Conservation (phyloP, 169 alveolate species). For the Plasmodium fragile region DNA sequence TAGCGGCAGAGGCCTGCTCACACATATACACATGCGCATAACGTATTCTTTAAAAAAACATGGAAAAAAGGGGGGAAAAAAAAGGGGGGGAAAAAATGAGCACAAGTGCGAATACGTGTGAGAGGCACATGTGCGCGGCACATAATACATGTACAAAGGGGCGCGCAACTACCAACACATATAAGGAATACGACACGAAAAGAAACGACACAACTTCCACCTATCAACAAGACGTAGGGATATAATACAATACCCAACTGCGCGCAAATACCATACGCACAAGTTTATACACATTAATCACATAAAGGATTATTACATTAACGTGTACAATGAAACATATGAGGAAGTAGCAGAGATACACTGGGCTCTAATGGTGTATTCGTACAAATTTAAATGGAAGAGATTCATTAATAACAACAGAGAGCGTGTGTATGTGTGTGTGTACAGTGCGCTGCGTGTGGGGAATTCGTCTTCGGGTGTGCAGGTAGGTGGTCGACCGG, state of each 20-base stretch:
- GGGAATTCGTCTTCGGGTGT: background rate
- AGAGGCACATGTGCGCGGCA: background rate
- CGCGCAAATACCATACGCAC: background rate
- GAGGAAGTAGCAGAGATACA: background rate
- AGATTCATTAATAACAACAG: background rate
- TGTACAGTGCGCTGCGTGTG: background rate
- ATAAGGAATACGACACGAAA: background rate
- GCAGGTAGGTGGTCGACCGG: background rate
- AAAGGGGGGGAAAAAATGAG: no score
- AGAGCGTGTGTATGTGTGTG: no score
- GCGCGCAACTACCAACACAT: background rate
- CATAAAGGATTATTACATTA: background rate
- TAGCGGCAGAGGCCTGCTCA: background rate
- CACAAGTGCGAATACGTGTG: background rate
- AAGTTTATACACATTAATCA: background rate
- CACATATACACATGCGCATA: background rate
- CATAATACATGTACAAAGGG: background rate
- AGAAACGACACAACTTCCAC: background rate
- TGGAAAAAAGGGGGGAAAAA: background rate
- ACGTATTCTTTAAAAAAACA: background rate
- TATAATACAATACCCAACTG: background rate
- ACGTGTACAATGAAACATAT: conserved; percentile 11
- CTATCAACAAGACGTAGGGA: background rate
- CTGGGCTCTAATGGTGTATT: conserved; percentile 4
- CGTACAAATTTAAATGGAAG: conserved; percentile 36